A percentile compares a stretch with the other conserved stretches of the same genome.
These are phyloP conservation scores for Apophysomyces ossiformis DNA, from an alignment of 371 early-diverging fungal genomes.

Conservation along the genomic window DNA sequence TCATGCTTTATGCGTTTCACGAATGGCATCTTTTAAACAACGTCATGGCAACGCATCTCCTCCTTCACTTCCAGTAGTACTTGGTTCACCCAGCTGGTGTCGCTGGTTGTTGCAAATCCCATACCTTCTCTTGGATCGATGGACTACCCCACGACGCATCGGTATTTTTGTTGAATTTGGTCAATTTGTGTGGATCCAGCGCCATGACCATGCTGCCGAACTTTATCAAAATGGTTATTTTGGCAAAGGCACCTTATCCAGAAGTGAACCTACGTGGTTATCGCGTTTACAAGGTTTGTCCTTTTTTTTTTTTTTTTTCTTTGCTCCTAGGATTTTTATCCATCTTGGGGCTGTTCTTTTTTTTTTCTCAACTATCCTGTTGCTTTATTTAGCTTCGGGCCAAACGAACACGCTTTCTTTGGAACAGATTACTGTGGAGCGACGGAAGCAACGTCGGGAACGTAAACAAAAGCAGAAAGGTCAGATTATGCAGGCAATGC, in stretches of 20 bases:
- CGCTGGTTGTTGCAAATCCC: not conserved
- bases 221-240: constrained; percentile 76
- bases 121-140: not conserved
- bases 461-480: constrained; percentile 9
- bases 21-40: no score
- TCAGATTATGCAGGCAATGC: constrained; percentile 33
- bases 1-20: no score
- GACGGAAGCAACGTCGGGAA: constrained; percentile 51
- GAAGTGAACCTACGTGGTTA: constrained; percentile 82
- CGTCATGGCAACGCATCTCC: no score
- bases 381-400: not conserved
- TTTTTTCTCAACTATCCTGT: not conserved
- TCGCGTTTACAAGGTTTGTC: constrained; percentile 16
- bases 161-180: constrained; percentile 42
- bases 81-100: not conserved
- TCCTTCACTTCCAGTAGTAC: no score
- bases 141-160: constrained; percentile 8
- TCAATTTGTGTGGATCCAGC: constrained; percentile 50
- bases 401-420: constrained; percentile 14
- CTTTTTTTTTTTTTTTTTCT: not conserved
- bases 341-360: not conserved
- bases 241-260: constrained; percentile 85
- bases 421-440: constrained; percentile 53
- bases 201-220: constrained; percentile 27
- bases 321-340: not conserved